Evolutionary conservation across 345 rosid genomes (phyloP).

Genomic region (Theobroma cacao): DNA sequence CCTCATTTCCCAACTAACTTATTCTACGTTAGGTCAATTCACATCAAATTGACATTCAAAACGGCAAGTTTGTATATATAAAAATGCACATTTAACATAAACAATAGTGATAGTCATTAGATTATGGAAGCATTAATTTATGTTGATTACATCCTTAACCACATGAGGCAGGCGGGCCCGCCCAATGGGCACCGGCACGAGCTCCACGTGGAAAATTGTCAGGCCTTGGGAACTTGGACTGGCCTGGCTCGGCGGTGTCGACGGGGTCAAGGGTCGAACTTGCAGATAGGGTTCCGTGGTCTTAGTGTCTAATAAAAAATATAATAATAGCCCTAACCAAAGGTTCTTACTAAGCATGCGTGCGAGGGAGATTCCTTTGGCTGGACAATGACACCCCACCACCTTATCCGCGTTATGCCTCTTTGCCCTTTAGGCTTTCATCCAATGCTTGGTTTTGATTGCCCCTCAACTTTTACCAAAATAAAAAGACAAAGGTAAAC

Average conservation of each 20-base stretch:
- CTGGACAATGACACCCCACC: conserved; percentile 35
- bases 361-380: conserved; percentile 28
- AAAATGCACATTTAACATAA: not conserved
- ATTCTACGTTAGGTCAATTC: conserved; percentile 12
- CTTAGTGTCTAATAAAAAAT: not conserved
- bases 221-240: conserved; percentile 22
- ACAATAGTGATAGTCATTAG: not conserved
- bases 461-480: not conserved
- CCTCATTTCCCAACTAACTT: conserved; percentile 26
- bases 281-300: not conserved
- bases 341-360: conserved; percentile 7
- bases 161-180: not conserved
- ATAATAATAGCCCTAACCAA: not conserved
- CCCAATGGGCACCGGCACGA: conserved; percentile 18
- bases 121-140: not conserved
- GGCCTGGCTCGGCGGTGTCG: conserved; percentile 26
- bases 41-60: conserved; percentile 11
- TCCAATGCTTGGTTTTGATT: not conserved
- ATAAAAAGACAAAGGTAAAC: not conserved
- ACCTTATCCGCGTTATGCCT: conserved; percentile 25
- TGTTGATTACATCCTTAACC: not conserved
- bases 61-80: not conserved
- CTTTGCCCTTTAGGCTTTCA: not conserved
- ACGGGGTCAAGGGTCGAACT: conserved; percentile 29
- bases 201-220: conserved; percentile 47